A percentile compares a stretch with the other conserved stretches of the same genome.
These are phyloP conservation scores for Trametes cingulata DNA, from an alignment of 768 basidiomycete species.

Conservation along the genomic window DNA sequence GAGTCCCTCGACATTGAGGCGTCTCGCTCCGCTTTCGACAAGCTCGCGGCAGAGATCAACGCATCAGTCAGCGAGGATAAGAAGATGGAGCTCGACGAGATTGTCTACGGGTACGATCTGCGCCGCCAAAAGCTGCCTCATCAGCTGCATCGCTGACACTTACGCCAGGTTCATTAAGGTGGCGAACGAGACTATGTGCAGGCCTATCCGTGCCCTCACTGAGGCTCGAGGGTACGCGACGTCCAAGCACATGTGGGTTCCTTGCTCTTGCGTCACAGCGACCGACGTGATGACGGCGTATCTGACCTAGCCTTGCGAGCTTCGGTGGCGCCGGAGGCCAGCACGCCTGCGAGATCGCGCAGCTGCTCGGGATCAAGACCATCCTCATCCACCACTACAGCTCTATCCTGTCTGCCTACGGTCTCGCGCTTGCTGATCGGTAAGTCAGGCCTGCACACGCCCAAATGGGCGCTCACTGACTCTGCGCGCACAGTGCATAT, in stretches of 20 bases:
- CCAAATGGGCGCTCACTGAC: not conserved
- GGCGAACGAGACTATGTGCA: slow-evolving; percentile 95
- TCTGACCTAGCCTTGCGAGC: slow-evolving; percentile 62
- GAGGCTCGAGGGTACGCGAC: slow-evolving; percentile 88
- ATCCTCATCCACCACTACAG: slow-evolving; percentile 90
- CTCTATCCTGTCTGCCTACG: slow-evolving; percentile 92
- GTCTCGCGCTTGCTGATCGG: slow-evolving; percentile 87
- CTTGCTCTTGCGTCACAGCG: too few relatives aligned
- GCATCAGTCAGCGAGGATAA: slow-evolving; percentile 47
- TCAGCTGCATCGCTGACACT: too few relatives aligned
- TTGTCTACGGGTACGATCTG: slow-evolving; percentile 73
- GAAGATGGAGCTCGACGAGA: slow-evolving; percentile 72
- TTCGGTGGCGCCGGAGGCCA: slow-evolving; percentile 93
- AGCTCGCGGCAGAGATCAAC: slow-evolving; percentile 71
- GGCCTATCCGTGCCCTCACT: slow-evolving; percentile 89
- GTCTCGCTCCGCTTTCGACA: slow-evolving; percentile 65
- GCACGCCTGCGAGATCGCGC: slow-evolving; percentile 91
- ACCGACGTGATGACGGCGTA: not conserved
- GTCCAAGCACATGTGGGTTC: slow-evolving; percentile 59
- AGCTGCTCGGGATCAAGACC: slow-evolving; percentile 81
- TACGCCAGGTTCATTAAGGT: slow-evolving; percentile 82
- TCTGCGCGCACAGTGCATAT: slow-evolving; percentile 54
- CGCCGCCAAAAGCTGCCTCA: not conserved
- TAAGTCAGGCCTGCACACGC: slow-evolving; percentile 29
- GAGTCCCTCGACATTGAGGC: slow-evolving; percentile 81